Conservation (phyloP, 495 filamentous ascomycete genomes). For the Neurospora hispaniola region DNA sequence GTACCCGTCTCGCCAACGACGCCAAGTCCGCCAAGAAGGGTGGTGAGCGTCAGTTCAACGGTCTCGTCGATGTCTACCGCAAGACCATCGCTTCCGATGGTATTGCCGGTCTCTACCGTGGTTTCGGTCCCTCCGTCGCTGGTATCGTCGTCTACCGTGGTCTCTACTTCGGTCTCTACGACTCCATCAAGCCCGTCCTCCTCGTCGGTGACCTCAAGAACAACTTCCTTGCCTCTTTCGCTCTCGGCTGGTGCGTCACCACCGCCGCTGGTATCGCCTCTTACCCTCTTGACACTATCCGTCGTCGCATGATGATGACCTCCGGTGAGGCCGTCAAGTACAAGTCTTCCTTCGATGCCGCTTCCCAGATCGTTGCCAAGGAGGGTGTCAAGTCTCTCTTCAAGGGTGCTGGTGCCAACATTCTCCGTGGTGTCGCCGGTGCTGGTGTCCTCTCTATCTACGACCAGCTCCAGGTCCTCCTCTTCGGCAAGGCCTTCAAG, state of each 20-base stretch:
- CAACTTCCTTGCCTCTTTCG: slow-evolving; percentile 98
- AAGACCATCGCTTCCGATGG: slow-evolving; percentile 98
- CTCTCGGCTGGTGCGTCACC: slow-evolving; percentile 97
- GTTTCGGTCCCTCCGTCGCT: slow-evolving; percentile 97
- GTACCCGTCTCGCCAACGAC: slow-evolving; percentile 99
- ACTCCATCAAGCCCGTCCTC: slow-evolving; percentile 98
- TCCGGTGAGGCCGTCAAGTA: slow-evolving; percentile 98
- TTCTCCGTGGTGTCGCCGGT: slow-evolving; percentile 99
- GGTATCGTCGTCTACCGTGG: slow-evolving; percentile 99
- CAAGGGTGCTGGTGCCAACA: slow-evolving; percentile 99
- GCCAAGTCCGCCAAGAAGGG: slow-evolving; percentile 92
- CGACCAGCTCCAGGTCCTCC: slow-evolving; percentile 94
- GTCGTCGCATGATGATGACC: slow-evolving; percentile 99
- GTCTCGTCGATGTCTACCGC: slow-evolving; percentile 97
- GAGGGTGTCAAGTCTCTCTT: slow-evolving; percentile 97
- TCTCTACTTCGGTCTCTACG: slow-evolving; percentile 99
- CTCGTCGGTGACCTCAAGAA: slow-evolving; percentile 85
- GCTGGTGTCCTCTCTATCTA: slow-evolving; percentile 99
- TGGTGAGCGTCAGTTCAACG: slow-evolving; percentile 99
- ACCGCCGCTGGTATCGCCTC: slow-evolving; percentile 99
- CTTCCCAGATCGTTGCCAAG: slow-evolving; percentile 87
- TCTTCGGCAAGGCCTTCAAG: slow-evolving; percentile 99
- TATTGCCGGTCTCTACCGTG: slow-evolving; percentile 99
- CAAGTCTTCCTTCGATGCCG: slow-evolving; percentile 87
- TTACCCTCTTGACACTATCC: slow-evolving; percentile 98